A percentile compares a stretch with the other conserved stretches of the same genome.
phyloP scores from a whole-genome alignment of 805 yeast species.

The Kuraishia hungarica region DNA sequence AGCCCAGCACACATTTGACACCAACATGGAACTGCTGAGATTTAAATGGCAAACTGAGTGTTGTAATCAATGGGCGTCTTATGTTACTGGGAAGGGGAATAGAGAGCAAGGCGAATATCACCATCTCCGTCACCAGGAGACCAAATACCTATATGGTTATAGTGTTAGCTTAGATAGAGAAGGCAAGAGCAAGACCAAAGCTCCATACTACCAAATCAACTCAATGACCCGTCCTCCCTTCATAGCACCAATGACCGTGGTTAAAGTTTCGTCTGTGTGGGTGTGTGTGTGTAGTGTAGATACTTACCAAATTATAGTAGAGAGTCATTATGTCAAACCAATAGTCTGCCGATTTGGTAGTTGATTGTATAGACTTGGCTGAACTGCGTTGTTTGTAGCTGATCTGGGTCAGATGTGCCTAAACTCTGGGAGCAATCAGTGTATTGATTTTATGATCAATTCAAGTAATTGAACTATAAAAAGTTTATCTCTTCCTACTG shows the following conservation, averaged over 20 bases:
- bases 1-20: conserved; percentile 73
- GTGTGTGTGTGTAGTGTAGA: too few relatives aligned
- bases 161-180: background rate
- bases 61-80: conserved; percentile 58
- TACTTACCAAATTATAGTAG: conserved; percentile 2
- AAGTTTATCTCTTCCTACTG: too few relatives aligned
- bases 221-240: background rate
- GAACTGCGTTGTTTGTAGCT: too few relatives aligned
- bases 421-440: too few relatives aligned
- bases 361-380: too few relatives aligned
- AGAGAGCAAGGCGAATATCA: conserved; percentile 68
- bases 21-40: conserved; percentile 68
- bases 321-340: background rate
- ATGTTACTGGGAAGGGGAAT: conserved; percentile 75
- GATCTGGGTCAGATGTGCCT: too few relatives aligned
- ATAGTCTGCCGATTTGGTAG: too few relatives aligned
- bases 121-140: conserved; percentile 73
- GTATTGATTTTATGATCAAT: background rate
- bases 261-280: too few relatives aligned
- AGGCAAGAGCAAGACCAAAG: background rate
- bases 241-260: too few relatives aligned
- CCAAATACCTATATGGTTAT: conserved; percentile 43
- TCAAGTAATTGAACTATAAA: background rate
- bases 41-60: conserved; percentile 61
- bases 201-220: background rate